A percentile compares a stretch with the other conserved stretches of the same genome.
Evolutionary conservation across 1,139 yeast genomes (phyloP).

Genomic region (Saccharomyces uvarum): DNA sequence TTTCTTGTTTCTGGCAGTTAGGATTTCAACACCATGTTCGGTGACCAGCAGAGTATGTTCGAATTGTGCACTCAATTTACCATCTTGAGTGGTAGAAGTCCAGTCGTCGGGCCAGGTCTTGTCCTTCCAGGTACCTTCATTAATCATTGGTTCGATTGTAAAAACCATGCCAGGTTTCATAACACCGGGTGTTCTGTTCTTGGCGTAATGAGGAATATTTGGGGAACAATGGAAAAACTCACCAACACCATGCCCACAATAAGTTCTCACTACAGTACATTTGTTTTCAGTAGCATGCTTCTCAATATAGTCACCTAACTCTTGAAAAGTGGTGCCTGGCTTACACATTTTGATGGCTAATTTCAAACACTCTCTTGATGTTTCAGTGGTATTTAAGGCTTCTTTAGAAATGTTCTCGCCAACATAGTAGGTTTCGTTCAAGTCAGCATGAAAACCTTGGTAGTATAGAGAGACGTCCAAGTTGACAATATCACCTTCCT

Average conservation of each 20-base stretch:
- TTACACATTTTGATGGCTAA: slow-evolving; percentile 75
- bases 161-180: slow-evolving; percentile 96
- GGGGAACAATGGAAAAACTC: slow-evolving; percentile 87
- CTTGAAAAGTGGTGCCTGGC: slow-evolving; percentile 87
- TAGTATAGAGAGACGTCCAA: slow-evolving; percentile 80
- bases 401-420: slow-evolving; percentile 87
- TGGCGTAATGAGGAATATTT: slow-evolving; percentile 87
- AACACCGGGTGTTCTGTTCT: slow-evolving; percentile 86
- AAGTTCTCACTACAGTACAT: slow-evolving; percentile 82
- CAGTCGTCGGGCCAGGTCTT: slow-evolving; percentile 95
- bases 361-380: slow-evolving; percentile 84
- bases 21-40: slow-evolving; percentile 86
- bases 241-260: slow-evolving; percentile 93
- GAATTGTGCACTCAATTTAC: slow-evolving; percentile 85
- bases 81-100: slow-evolving; percentile 90
- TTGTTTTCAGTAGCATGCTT: slow-evolving; percentile 72
- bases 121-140: slow-evolving; percentile 78
- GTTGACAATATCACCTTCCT: slow-evolving; percentile 93
- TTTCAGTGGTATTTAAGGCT: slow-evolving; percentile 80
- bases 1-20: slow-evolving; percentile 68
- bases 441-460: slow-evolving; percentile 87
- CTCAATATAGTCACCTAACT: slow-evolving; percentile 83
- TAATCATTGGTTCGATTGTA: slow-evolving; percentile 97
- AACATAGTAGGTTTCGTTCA: slow-evolving; percentile 94
- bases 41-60: slow-evolving; percentile 91